phyloP scores from a whole-genome alignment of 2,329 filamentous ascomycete species.

The Aureobasidium pullulans region DNA sequence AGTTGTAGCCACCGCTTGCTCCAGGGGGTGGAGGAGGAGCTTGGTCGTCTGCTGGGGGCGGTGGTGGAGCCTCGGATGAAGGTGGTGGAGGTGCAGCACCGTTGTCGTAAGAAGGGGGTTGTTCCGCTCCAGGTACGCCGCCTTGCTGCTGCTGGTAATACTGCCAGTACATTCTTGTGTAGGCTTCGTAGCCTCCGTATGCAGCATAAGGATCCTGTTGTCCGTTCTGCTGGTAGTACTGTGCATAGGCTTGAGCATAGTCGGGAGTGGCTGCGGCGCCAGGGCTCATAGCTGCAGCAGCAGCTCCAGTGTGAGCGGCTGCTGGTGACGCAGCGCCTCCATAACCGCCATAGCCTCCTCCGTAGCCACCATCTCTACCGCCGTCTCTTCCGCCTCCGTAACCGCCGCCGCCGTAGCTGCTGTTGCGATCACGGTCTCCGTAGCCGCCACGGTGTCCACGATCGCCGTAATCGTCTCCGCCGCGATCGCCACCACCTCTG shows the following conservation, averaged over 20 bases:
- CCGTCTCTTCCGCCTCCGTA: conserved; percentile 26
- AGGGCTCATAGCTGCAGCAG: conserved; percentile 21
- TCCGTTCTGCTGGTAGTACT: conserved; percentile 56
- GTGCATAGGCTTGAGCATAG: conserved; percentile 72
- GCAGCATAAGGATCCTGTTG: conserved; percentile 72
- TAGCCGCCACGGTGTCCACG: conserved; percentile 31
- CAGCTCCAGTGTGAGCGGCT: conserved; percentile 22
- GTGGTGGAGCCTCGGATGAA: conserved; percentile 19
- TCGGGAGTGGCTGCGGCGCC: conserved; percentile 39
- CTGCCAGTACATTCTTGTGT: conserved; percentile 18
- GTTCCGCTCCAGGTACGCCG: neutral
- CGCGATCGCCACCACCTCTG: conserved; percentile 30
- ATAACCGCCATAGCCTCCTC: conserved; percentile 14
- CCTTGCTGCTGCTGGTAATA: conserved; percentile 17
- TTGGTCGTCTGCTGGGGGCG: conserved; percentile 14
- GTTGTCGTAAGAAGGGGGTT: conserved; percentile 14
- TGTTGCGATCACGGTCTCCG: conserved; percentile 29
- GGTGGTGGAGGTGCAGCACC: conserved; percentile 36
- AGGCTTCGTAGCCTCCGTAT: conserved; percentile 60
- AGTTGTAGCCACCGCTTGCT: conserved; percentile 54
- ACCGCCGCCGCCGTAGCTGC: conserved; percentile 17
- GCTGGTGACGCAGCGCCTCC: conserved; percentile 21
- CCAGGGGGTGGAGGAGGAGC: conserved; percentile 45
- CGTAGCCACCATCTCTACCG: conserved; percentile 17
- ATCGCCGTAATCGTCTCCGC: conserved; percentile 34